phyloP scores from a whole-genome alignment of 2,329 filamentous ascomycete species.

The Fusarium torreyae region DNA sequence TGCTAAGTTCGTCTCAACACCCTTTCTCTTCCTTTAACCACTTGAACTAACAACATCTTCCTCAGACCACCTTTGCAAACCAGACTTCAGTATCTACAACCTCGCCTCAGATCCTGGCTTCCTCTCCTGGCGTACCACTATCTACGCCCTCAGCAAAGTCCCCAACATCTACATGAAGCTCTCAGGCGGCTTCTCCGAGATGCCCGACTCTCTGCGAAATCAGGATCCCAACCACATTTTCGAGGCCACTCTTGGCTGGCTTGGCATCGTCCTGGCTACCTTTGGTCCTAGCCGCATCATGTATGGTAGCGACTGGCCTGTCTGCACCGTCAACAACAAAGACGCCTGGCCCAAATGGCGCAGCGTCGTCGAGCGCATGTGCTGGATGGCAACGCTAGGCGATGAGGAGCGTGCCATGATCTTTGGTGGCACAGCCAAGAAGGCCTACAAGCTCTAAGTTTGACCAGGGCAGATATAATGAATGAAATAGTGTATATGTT shows the following conservation, averaged over 20 bases:
- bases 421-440: slow-evolving; percentile 80
- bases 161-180: slow-evolving; percentile 88
- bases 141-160: slow-evolving; percentile 77
- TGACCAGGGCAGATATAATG: not conserved
- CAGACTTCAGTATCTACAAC: slow-evolving; percentile 78
- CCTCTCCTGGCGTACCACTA: slow-evolving; percentile 77
- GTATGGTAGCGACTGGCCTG: slow-evolving; percentile 95
- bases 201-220: slow-evolving; percentile 70
- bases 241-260: slow-evolving; percentile 77
- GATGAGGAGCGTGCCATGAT: slow-evolving; percentile 75
- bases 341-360: slow-evolving; percentile 84
- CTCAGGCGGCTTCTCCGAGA: slow-evolving; percentile 87
- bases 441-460: slow-evolving; percentile 74
- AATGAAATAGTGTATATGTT: not conserved
- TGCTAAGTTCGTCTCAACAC: slow-evolving; percentile 74
- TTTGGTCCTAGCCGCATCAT: slow-evolving; percentile 84
- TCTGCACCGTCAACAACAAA: slow-evolving; percentile 78
- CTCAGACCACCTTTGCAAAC: slow-evolving; percentile 91
- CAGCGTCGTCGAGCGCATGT: slow-evolving; percentile 76
- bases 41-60: slow-evolving; percentile 20
- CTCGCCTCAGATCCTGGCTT: slow-evolving; percentile 70
- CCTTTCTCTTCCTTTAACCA: not conserved
- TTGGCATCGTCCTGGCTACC: slow-evolving; percentile 77
- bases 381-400: slow-evolving; percentile 73
- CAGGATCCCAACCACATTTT: slow-evolving; percentile 71